A percentile compares a stretch with the other conserved stretches of the same genome.
phyloP scores from a whole-genome alignment of 768 basidiomycete genomes.

The Boletus pseudopeckii region DNA sequence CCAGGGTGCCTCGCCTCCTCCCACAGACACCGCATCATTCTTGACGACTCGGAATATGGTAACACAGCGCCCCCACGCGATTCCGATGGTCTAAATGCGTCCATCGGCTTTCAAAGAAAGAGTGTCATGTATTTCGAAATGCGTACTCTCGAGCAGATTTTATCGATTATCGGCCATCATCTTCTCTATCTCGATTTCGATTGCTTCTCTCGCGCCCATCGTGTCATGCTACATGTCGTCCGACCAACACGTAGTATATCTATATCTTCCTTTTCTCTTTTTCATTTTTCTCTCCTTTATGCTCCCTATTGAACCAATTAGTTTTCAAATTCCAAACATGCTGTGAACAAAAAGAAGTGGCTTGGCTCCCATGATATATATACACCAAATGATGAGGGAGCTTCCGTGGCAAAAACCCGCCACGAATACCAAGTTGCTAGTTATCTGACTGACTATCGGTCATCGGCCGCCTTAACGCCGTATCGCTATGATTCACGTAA shows the following conservation, averaged over 20 bases:
- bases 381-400: no score
- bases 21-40: constrained; percentile 11
- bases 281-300: not conserved
- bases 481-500: no score
- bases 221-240: no score
- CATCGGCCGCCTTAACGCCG: no score
- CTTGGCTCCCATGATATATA: no score
- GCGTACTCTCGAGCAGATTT: not conserved
- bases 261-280: no score
- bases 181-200: no score
- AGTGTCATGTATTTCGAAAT: not conserved
- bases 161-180: not conserved
- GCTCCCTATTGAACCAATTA: not conserved
- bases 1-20: constrained; percentile 4
- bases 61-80: constrained; percentile 5
- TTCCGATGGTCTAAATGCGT: constrained; percentile 21
- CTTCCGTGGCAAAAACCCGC: no score
- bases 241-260: not conserved
- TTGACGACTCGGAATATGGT: constrained; percentile 1
- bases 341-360: not conserved
- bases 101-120: no score
- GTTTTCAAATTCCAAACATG: not conserved
- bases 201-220: not conserved
- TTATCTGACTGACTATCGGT: no score
- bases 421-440: no score